A percentile compares a stretch with the other conserved stretches of the same genome.
Evolutionary conservation across 345 rosid genomes (phyloP).

Genomic region (Aquilaria malaccensis): DNA sequence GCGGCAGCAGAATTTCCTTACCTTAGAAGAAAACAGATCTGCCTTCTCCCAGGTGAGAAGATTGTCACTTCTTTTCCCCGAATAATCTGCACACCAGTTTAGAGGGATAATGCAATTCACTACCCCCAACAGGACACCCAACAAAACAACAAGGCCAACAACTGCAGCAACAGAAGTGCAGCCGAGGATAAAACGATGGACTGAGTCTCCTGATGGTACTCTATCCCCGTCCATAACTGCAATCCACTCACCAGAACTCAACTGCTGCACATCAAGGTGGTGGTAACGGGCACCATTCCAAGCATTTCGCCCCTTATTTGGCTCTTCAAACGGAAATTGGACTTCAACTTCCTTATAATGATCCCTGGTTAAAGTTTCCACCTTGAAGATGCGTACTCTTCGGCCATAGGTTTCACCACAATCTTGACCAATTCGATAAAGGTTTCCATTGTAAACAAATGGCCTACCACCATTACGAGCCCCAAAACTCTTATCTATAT

Average conservation of each 20-base stretch:
- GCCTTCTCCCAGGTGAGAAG: slow-evolving; percentile 45
- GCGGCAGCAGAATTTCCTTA: slow-evolving; percentile 61
- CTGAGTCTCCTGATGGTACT: slow-evolving; percentile 63
- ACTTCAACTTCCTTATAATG: slow-evolving; percentile 79
- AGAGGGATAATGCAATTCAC: slow-evolving; percentile 81
- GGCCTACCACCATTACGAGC: slow-evolving; percentile 96
- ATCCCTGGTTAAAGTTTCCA: slow-evolving; percentile 53
- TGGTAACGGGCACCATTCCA: slow-evolving; percentile 90
- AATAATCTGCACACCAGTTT: slow-evolving; percentile 65
- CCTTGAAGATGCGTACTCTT: slow-evolving; percentile 50
- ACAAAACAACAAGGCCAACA: slow-evolving; percentile 34
- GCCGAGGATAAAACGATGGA: slow-evolving; percentile 55
- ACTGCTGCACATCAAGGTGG: slow-evolving; percentile 74
- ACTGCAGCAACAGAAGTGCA: slow-evolving; percentile 60
- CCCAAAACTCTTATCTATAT: slow-evolving; percentile 45
- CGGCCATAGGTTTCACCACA: slow-evolving; percentile 83
- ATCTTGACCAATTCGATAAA: slow-evolving; percentile 96
- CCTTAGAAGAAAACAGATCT: slow-evolving; percentile 42
- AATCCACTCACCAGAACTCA: slow-evolving; percentile 76
- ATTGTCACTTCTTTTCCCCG: slow-evolving; percentile 52
- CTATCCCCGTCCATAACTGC: slow-evolving; percentile 90
- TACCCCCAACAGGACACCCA: slow-evolving; percentile 62
- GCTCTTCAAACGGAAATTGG: slow-evolving; percentile 37
- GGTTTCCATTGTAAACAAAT: slow-evolving; percentile 52
- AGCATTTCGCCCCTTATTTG: slow-evolving; percentile 56